Base-by-base conservation (phyloP, 345 rosid species). In the Fremontodendron californicum region DNA sequence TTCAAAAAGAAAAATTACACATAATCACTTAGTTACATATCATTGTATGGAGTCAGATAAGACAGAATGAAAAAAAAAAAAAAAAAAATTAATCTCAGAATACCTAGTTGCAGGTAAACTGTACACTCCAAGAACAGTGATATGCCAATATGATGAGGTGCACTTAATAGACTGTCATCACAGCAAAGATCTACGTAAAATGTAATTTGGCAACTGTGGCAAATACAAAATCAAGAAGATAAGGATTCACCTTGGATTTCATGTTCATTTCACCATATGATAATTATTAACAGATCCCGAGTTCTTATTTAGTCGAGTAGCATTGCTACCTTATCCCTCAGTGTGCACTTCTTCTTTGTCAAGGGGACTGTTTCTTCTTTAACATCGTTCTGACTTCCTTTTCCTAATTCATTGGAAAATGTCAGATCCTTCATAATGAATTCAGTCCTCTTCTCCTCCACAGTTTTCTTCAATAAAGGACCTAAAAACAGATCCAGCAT, bases 401-500 rank as follows among this genome's bases (percentile, higher is more conserved):
- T 84, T 49, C 40, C 49, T 39, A 71, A 60, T 40, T 78, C 83
- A 12, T 45, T 60, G 61, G 60, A 18, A 70, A 77, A 73, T 42
- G 57, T 71, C 63, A 64, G 10, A 78, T 82, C 79, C n/a, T 45
- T 82, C 39, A 15, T 29, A 23, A 68, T 1, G 29, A 63, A 70
- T 54, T 74, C 81, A 7, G 49, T 65, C 62, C 31, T 81, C 71
- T 82, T 81, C 64, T 80, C 60, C 49, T 55, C 78, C 0, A 29
- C 55, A 0, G 86, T 85, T 60, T 90, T 87, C 78, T 79, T 81
- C 27, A 87, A 88, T 78, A 85, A 78, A 63, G 92, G 91, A 31
- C 92, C 90, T 72, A 90, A 82, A 66, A 87, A 82, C 72, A 88
- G 83, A 73, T 86, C 60, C 78, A 88, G 82, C 94, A 90, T 89